Evolutionary conservation across 805 yeast genomes (phyloP), one percentile per base, ranked within the genome.

Genomic region (Zygoascus biomembranicola): DNA sequence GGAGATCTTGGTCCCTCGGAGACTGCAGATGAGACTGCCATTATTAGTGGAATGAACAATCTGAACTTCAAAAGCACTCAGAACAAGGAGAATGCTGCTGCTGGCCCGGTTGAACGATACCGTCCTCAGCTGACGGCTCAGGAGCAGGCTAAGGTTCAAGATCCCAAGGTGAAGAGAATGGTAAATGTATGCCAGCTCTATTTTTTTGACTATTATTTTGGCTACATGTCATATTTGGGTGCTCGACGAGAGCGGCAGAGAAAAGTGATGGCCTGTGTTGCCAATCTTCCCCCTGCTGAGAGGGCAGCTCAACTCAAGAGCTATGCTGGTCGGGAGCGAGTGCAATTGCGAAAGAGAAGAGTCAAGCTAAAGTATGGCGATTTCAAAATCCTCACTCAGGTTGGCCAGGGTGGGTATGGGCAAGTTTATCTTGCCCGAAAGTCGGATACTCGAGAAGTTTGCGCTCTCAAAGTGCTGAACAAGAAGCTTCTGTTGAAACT

Each of bases 331-430:
- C 79, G 92, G 53, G 99, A 94, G 69, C 77, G 95, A 46, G 88
- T 88, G 8, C 77, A 82, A 49, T 74, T 94, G 62, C 80, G 99
- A 61, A 89, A 89, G 67, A 80, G 97, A 65, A 80, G 99, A 66
- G 76, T 89, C 55, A 88, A 89, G 69, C 96, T 97, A 37, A 87
- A 85, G 67, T 94, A 90, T 66, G 90, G 90, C 61, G 99, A 94
- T 69, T 94, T 94, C 67, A 95, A 90, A 66, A 87, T 92, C 75
- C 85, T 94, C 60, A 94, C 99, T 1, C 99, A 94, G 73, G 97
- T 94, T 32, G 99, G 99, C 13, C 99, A 94, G 73, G 99, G 99
- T 65, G 99, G 99, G 2, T 94, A 94, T 66, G 99, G 99, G 23
- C 97, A 94, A 71, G 99, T 94, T n/a, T 94, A 88, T 63, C 73